phyloP scores from a whole-genome alignment of 2,329 filamentous ascomycete species.

The Basipetospora chlamydospora region DNA sequence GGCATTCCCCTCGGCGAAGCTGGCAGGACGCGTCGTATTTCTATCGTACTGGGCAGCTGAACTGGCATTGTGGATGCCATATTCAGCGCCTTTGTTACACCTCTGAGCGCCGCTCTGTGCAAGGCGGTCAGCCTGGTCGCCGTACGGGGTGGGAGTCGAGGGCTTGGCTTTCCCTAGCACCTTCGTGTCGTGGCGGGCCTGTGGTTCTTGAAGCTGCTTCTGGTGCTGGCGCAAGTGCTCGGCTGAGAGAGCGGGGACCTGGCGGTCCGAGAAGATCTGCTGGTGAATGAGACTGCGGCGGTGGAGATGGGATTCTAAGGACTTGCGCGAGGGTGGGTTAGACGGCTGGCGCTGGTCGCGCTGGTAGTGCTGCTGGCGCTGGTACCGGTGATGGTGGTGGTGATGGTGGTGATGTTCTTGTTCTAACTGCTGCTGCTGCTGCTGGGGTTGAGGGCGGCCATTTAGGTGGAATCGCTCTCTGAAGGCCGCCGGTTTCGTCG shows the following conservation, averaged over 20 bases:
- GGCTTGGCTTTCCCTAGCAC: too few species aligned
- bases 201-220: background rate
- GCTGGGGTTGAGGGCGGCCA: background rate
- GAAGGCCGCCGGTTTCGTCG: conserved; percentile 1
- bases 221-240: background rate
- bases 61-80: too few species aligned
- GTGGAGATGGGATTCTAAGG: background rate
- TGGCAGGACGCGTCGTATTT: too few species aligned
- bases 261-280: background rate
- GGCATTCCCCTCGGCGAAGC: too few species aligned
- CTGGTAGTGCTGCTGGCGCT: conserved; percentile 1
- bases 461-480: conserved; percentile 3
- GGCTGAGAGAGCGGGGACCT: background rate
- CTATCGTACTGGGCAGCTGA: too few species aligned
- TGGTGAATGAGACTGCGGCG: background rate
- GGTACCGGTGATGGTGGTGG: background rate
- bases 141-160: too few species aligned
- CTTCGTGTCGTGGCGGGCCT: too few species aligned
- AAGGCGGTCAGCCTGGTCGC: background rate
- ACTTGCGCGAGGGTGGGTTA: background rate
- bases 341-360: background rate
- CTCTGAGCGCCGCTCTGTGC: background rate
- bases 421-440: background rate
- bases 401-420: background rate
- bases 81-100: background rate